These are phyloP conservation scores for Pyrenochaeta sp. DNA, from an alignment of 2,329 filamentous ascomycete species.

Conservation along the genomic window DNA sequence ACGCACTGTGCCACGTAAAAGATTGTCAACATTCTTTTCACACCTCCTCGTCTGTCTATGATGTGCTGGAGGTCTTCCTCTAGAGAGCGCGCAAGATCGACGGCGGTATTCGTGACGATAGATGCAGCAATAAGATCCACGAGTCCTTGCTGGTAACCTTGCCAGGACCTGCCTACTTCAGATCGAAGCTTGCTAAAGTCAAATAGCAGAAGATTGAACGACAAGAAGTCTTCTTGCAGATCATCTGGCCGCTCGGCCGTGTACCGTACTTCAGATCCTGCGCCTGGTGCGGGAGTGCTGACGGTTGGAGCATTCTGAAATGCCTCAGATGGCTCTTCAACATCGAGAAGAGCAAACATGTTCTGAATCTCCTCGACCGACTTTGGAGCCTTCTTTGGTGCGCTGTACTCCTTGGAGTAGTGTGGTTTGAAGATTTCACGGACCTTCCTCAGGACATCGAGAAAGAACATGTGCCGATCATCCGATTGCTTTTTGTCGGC, in stretches of 20 bases:
- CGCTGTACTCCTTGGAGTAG: not conserved
- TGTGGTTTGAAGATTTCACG: conserved; percentile 33
- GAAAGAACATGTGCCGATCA: conserved; percentile 43
- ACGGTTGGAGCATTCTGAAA: not conserved
- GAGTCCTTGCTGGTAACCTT: conserved; percentile 15
- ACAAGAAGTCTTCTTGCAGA: conserved; percentile 14
- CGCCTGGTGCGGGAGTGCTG: not conserved
- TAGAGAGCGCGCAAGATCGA: conserved; percentile 24
- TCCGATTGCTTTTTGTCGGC: conserved; percentile 25
- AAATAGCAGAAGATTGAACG: conserved; percentile 14
- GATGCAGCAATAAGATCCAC: conserved; percentile 21
- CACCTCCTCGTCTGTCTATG: conserved; percentile 12
- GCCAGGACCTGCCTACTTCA: conserved; percentile 17
- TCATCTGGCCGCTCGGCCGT: conserved; percentile 9
- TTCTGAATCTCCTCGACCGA: conserved; percentile 27
- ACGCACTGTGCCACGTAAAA: conserved; percentile 11
- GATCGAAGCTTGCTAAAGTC: conserved; percentile 19
- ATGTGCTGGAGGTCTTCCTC: conserved; percentile 14
- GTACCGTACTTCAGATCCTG: not conserved
- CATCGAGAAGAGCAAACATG: conserved; percentile 44
- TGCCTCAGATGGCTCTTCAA: no score
- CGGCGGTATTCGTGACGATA: conserved; percentile 26
- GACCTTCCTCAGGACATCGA: conserved; percentile 47
- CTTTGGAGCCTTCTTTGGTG: conserved; percentile 1
- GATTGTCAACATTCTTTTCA: conserved; percentile 11